These are phyloP conservation scores for Colletotrichum navitas DNA, from an alignment of 2,329 filamentous ascomycete genomes.

Conservation along the genomic window DNA sequence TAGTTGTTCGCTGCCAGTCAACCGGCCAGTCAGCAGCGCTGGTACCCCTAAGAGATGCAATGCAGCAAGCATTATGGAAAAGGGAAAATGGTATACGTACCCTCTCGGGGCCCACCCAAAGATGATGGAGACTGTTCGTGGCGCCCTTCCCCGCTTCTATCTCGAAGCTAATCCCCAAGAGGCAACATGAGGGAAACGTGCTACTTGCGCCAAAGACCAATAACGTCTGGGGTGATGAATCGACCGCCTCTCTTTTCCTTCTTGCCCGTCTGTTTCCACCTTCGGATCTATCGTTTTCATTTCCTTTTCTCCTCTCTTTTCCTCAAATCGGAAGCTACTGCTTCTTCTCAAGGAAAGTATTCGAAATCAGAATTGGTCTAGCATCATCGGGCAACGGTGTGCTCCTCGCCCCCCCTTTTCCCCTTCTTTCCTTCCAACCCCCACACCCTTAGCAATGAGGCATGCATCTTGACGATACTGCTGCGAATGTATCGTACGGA, in stretches of 20 bases:
- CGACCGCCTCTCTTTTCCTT: constrained; percentile 2
- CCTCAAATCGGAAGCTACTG: neutral
- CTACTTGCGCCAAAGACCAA: neutral
- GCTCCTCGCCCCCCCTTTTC: neutral
- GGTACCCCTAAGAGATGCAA: too few species aligned
- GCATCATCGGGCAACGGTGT: neutral
- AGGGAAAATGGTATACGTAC: neutral
- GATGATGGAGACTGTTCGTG: neutral
- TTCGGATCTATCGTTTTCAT: neutral
- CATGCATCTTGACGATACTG: neutral
- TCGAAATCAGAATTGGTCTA: neutral
- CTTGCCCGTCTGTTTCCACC: neutral
- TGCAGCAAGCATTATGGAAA: neutral
- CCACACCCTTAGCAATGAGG: neutral
- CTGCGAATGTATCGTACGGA: neutral
- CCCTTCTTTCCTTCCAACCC: neutral
- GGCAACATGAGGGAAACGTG: neutral
- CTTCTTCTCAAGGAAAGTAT: neutral
- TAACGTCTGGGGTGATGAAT: constrained; percentile 15
- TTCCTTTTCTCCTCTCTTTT: neutral
- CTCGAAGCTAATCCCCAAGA: neutral
- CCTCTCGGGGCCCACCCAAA: neutral
- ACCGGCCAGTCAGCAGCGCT: neutral
- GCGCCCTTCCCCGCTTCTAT: constrained; percentile 1
- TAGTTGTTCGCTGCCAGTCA: neutral